These are phyloP conservation scores for Epicoccum sorghinum DNA, from an alignment of 2,329 filamentous ascomycete species.

Conservation along the genomic window DNA sequence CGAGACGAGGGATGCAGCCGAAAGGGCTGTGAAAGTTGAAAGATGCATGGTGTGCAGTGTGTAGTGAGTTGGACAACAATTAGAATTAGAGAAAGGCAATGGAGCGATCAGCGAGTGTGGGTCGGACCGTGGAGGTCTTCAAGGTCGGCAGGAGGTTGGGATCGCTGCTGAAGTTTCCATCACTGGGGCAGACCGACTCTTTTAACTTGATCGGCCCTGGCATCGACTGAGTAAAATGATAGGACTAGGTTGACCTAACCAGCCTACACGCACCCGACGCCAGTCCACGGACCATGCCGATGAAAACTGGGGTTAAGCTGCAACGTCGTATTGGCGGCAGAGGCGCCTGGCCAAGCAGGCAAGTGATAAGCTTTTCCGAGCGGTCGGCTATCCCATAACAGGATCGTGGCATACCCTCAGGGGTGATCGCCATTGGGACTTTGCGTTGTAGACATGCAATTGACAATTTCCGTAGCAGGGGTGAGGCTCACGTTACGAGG, in stretches of 20 bases:
- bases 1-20: conserved; percentile 12
- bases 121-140: conserved; percentile 1
- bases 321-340: conserved; percentile 13
- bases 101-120: conserved; percentile 13
- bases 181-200: conserved; percentile 11
- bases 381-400: conserved; percentile 4
- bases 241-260: conserved; percentile 9
- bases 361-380: conserved; percentile 12
- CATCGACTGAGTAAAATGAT: conserved; percentile 3
- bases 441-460: conserved; percentile 14
- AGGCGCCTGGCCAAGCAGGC: conserved; percentile 11
- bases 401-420: conserved; percentile 6
- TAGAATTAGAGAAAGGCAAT: conserved; percentile 7
- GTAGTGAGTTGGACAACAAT: not conserved
- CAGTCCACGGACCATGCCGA: conserved; percentile 6
- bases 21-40: conserved; percentile 11
- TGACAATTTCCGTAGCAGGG: conserved; percentile 14
- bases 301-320: conserved; percentile 14
- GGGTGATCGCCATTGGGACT: not conserved
- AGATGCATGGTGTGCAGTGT: conserved; percentile 9
- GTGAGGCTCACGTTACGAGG: conserved; percentile 1
- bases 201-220: conserved; percentile 7
- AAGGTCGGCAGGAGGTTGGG: conserved; percentile 12
- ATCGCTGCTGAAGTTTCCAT: conserved; percentile 14
- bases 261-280: conserved; percentile 4